Evolutionary conservation across 2,329 filamentous ascomycete genomes (phyloP), one percentile per base, ranked within the genome.

Genomic region (Lachnellula cervina): DNA sequence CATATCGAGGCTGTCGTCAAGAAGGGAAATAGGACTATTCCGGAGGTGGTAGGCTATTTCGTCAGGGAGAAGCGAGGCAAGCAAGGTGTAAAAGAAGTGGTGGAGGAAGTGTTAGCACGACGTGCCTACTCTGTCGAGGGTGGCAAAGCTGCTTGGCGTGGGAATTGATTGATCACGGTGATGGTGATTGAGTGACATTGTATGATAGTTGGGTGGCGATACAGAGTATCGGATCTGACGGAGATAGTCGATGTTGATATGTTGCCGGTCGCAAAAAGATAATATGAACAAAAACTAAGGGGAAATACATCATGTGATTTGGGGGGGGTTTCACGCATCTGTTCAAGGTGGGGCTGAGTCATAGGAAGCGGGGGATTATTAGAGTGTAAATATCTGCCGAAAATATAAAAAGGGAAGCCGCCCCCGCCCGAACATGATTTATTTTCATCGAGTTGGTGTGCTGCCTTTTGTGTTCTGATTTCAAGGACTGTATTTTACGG

Each of bases 31-130:
- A 71, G 70, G 66, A 76, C 73, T n/a, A 72, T 75, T 6, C 73
- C 79, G 58, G 77, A 88, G 70, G 80, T 92, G 57, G 72, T 88
- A 35, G 75, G 80, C 19, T 77, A 84, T 62, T 81, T 95, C 43
- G 71, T 89, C 38, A 73, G 76, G 47, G 76, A 72, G 63, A 81
- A 78, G 66, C 77, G 79, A 21, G 77, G 81, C 54, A 87, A 89
- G 71, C 84, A 88, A 65, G 89, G 89, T 45, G 82, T 90, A 43
- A 76, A 75, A 62, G 78, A 83, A 68, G 82, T 92, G 56, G 84
- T 90, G 4, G 66, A 77, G 50, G 89, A 92, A 69, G 84, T 92
- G 28, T 64, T 91, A 60, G 67, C 70, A 25, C 79, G 88, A 66
- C 88, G 84, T 70, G 86, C 84, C 9, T 71, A 62, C 32, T 68